These are phyloP conservation scores for Monascus purpureus DNA, from an alignment of 495 filamentous ascomycete genomes.

Conservation along the genomic window DNA sequence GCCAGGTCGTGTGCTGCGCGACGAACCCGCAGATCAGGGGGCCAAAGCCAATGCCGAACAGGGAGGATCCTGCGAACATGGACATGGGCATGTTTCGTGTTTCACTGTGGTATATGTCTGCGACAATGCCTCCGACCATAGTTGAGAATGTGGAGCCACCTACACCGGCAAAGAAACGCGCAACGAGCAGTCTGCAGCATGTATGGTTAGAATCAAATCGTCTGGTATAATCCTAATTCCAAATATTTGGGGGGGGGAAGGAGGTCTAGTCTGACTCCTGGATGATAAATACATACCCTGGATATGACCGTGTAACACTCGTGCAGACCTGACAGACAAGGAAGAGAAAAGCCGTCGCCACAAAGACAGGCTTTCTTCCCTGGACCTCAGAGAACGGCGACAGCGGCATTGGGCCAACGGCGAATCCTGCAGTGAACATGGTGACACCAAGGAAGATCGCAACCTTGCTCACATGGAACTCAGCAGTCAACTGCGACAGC, in stretches of 20 bases:
- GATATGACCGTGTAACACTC: neutral
- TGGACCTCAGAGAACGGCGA: constrained; percentile 85
- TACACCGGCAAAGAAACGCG: constrained; percentile 63
- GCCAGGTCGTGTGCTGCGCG: constrained; percentile 53
- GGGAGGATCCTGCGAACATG: constrained; percentile 59
- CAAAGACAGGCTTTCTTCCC: constrained; percentile 69
- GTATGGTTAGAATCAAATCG: constrained; percentile 59
- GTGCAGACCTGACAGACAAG: too few species aligned
- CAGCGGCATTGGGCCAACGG: constrained; percentile 73
- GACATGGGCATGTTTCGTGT: constrained; percentile 86
- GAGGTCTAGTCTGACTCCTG: too few species aligned
- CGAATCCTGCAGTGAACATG: constrained; percentile 73
- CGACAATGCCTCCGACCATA: constrained; percentile 86
- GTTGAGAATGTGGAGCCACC: constrained; percentile 77
- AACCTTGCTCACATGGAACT: constrained; percentile 48
- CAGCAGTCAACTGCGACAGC: constrained; percentile 41
- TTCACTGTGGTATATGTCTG: constrained; percentile 69
- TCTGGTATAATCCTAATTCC: constrained; percentile 44
- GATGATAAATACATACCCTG: too few species aligned
- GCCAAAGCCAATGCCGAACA: constrained; percentile 75
- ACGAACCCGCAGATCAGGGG: constrained; percentile 63
- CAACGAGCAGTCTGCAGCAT: constrained; percentile 59
- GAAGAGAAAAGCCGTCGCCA: constrained; percentile 42
- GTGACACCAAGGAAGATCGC: constrained; percentile 65
- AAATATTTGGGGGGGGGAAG: too few species aligned